Evolutionary conservation across 305 asterid genomes (phyloP), one percentile per base, ranked within the genome.

Genomic region (Fraxinus angustifolia): DNA sequence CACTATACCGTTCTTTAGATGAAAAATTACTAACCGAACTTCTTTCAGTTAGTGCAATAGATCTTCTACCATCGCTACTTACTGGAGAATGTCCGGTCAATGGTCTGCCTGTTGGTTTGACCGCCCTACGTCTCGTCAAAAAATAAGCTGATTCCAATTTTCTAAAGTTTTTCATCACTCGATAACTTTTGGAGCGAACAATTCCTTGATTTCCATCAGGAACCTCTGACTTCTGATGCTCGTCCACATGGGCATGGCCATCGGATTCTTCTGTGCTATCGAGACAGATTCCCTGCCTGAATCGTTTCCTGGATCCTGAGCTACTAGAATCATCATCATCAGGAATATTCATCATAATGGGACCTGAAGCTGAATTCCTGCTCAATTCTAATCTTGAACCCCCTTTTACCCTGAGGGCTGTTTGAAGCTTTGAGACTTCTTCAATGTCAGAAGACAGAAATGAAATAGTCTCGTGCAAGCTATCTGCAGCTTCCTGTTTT

Each of bases 71-170:
- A 71, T 86, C 92, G 21, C 88, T 86, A 65, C 89, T 86, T 60
- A 80, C 80, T 70, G 87, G 88, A 78, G 92, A 87, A 83, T 86
- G 90, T 90, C 92, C 88, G 26, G 81, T 74, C 83, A 84, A 82
- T 6, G 88, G 82, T 82, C 89, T 86, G 30, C 85, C 80, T 5
- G 79, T 58, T 26, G 86, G 90, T 83, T 88, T 93, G 36, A 78
- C 50, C 56, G 91, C 82, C 83, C 93, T 85, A 28, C 86, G 85
- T 77, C 98, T 91, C 4, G 94, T 87, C 86, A 89, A 81, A 86
- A 93, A 90, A 78, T 96, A 96, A 73, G 97, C 97, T 1, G 93
- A 87, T 88, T 96, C 99, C 82, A 96, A 79, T 85, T 92, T 94
- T 77, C 89, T 84, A 76, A 96, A 93, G 85, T 94, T 93, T 80